Evolutionary conservation across 129 eudicot species (phyloP), one percentile per base, ranked within the genome.

Genomic region (Helichrysum umbraculigerum): DNA sequence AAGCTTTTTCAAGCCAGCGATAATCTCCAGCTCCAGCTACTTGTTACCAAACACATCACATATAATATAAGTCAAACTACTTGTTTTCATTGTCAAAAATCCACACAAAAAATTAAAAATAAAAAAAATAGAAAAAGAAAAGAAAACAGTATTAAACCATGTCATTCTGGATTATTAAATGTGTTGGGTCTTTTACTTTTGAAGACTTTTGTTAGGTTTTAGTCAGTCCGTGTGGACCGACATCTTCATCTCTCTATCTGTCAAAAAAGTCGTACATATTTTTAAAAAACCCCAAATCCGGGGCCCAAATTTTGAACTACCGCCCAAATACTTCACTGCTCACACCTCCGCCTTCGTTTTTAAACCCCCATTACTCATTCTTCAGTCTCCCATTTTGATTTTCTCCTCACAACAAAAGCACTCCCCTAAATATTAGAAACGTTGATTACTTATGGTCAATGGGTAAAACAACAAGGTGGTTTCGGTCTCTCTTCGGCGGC

Each of bases 391-490:
- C 62, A 19, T 19, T 44, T 21, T 57, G 0, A 25, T 20, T 65
- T 8, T 0, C 60, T 22, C 33, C 37, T 10, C 51, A 30, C 75
- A 52, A 3, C n/a, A n/a, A 61, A 61, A 25, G 1, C 62, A 57
- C 62, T 57, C 7, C 20, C 25, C 25, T 19, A 51, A 68, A 67
- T 16, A 4, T 37, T 7, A 9, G 9, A 71, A 62, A 42, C 72
- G 59, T 62, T 68, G 61, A 15, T 70, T 25, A 0, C 1, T 25
- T 35, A 83, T 89, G 89, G 41, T 65, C 65, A 51, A 89, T 89
- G 96, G 96, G 96, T 83, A 86, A 81, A 65, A 74, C 96, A 51
- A 61, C 74, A 4, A 87, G 81, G 81, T 89, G 91, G 96, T 70
- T 86, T 42, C 83, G 88, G 17, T 80, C 91, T 19, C 87, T 89